Evolutionary conservation across 1,284 basidiomycete genomes (phyloP).

Genomic region (Takashimella tepidaria): DNA sequence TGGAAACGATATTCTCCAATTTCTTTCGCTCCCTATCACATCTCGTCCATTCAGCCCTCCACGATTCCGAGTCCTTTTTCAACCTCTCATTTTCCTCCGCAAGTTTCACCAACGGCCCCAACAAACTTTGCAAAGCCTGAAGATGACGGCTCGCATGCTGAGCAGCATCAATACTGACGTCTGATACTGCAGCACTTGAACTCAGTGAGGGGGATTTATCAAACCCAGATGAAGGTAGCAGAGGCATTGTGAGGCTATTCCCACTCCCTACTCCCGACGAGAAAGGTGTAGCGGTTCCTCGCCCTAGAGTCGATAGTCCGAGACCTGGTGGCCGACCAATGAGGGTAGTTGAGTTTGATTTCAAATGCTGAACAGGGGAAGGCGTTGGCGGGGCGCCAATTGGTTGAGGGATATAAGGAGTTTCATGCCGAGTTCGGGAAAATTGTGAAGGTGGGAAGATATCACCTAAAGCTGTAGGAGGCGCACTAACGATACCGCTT

Average conservation of each 20-base stretch:
- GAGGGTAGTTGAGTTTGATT: no score
- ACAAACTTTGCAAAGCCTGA: slow-evolving; percentile 17
- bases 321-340: slow-evolving; percentile 4
- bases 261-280: no score
- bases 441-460: not conserved
- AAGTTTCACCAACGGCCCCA: slow-evolving; percentile 22
- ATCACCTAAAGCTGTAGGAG: not conserved
- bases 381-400: not conserved
- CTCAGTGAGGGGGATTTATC: slow-evolving; percentile 5
- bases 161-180: slow-evolving; percentile 12
- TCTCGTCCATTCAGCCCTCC: slow-evolving; percentile 32
- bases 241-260: not conserved
- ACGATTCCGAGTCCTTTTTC: slow-evolving; percentile 38
- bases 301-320: not conserved
- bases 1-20: slow-evolving; percentile 23
- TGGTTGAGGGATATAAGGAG: not conserved
- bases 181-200: slow-evolving; percentile 2
- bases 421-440: not conserved
- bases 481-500: not conserved
- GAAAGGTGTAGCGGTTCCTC: not conserved
- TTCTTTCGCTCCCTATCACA: slow-evolving; percentile 29
- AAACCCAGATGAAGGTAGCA: not conserved
- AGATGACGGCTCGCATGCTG: slow-evolving; percentile 22
- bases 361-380: no score
- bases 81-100: slow-evolving; percentile 36